Base-by-base conservation (phyloP, 2,329 filamentous ascomycete genomes). In the Aphanocladium album region DNA sequence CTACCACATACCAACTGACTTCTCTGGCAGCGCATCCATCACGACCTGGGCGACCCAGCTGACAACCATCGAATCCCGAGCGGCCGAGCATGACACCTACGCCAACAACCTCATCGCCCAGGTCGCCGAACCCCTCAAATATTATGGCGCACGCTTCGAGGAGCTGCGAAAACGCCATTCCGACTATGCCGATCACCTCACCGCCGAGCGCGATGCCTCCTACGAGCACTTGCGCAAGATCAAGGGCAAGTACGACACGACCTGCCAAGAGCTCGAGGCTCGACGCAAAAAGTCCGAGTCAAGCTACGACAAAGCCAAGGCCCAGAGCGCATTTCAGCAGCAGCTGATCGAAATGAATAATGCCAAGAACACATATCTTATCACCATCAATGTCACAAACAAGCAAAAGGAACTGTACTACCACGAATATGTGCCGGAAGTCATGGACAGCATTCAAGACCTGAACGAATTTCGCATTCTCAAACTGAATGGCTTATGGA, bases 321-420 rank as follows among this genome's bases (percentile, higher is more conserved):
- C 93, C 8, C 90, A 96, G 71, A 89, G 86, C 71, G 87, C 91
- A 41, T 99, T 96, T 75, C 91, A 96, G 70, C 91, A 96, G 72
- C 93, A 98, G 74, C 82, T 96, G 62, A 78, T 88, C 62, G 95
- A 99, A 67, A 98, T 98, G 95, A 90, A 95, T 76, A 99, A 99
- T 72, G 84, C 89, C 73, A 99, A 99, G 80, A 99, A 99, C 73
- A 92, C 90, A n/a, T 99, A 99, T 71, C 79, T 99, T 63, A 96
- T 99, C 69, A 84, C 87, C 63, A 96, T 99, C 77, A 96, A 96
- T 71, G 91, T 98, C 62, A 96, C 93, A 37, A 99, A 99, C 76
- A 96, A 95, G 78, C 88, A 96, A 70, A 99, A 98, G 78, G 92
- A 97, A 72, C 91, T 89, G 71, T 98, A 98, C 78, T 99, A 96